Percentiles rank a stretch among this genome's conserved stretches.
phyloP scores from a whole-genome alignment of 768 basidiomycete genomes.

The Psilocybe subaeruginosa region DNA sequence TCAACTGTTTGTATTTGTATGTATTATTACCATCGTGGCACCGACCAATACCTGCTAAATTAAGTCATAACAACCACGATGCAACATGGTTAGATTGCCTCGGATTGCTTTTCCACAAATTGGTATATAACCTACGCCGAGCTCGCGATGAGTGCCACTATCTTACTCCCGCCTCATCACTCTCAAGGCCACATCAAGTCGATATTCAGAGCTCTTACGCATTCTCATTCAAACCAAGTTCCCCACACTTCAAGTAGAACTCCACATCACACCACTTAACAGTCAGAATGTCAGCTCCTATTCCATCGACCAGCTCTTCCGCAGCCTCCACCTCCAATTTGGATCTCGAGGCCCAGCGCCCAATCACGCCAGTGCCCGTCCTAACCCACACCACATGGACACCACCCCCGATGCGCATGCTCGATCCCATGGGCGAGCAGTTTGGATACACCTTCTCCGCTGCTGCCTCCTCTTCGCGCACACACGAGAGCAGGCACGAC shows the following conservation, averaged over 20 bases:
- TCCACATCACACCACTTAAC: background rate
- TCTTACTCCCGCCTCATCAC: background rate
- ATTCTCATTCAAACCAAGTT: background rate
- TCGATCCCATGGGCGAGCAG: slow-evolving; percentile 32
- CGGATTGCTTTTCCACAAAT: slow-evolving; percentile 5
- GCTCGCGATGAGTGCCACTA: background rate
- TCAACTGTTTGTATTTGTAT: background rate
- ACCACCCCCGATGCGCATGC: slow-evolving; percentile 7
- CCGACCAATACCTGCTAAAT: background rate
- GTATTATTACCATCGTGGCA: background rate
- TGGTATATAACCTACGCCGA: slow-evolving; percentile 5
- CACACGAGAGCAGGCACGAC: slow-evolving; percentile 46
- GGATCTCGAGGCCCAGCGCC: slow-evolving; percentile 14
- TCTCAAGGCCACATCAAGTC: background rate
- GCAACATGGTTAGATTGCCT: slow-evolving; percentile 11
- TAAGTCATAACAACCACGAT: background rate
- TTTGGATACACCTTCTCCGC: slow-evolving; percentile 38
- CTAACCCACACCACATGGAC: slow-evolving; percentile 25
- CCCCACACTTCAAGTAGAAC: background rate
- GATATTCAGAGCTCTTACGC: background rate
- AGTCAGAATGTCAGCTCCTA: slow-evolving; percentile 3
- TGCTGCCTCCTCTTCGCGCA: slow-evolving; percentile 24
- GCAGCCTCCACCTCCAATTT: slow-evolving; percentile 7
- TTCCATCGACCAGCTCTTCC: slow-evolving; percentile 1
- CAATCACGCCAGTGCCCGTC: slow-evolving; percentile 11